phyloP scores from a whole-genome alignment of 768 basidiomycete genomes.

The Panaeolus cyanescens region DNA sequence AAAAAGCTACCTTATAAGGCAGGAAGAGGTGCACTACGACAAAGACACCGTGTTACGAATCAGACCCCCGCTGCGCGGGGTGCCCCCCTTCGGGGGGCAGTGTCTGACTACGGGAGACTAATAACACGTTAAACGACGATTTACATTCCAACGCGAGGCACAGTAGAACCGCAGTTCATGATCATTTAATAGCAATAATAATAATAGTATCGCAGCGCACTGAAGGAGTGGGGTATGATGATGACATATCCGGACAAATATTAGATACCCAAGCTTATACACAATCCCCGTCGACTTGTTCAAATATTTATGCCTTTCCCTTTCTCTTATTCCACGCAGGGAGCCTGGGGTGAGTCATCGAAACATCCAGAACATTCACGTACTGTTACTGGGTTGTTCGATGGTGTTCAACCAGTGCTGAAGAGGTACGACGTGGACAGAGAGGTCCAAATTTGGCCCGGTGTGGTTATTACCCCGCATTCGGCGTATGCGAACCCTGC shows the following conservation, averaged over 20 bases:
- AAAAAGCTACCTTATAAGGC: background rate
- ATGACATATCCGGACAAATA: background rate
- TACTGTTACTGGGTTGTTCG: background rate
- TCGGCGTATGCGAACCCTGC: too few relatives aligned
- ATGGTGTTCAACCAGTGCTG: conserved; percentile 7
- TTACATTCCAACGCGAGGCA: too few relatives aligned
- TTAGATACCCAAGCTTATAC: background rate
- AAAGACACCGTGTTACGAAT: background rate
- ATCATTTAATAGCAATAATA: too few relatives aligned
- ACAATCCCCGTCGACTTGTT: background rate
- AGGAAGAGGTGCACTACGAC: background rate
- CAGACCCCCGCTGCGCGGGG: background rate
- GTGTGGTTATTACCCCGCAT: too few relatives aligned
- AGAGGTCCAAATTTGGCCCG: too few relatives aligned
- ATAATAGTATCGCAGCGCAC: too few relatives aligned
- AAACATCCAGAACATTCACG: background rate
- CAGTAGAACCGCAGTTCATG: too few relatives aligned
- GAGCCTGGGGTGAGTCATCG: background rate
- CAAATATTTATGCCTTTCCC: background rate
- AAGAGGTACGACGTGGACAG: too few relatives aligned
- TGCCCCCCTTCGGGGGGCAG: background rate
- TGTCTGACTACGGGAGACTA: background rate
- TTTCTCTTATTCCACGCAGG: background rate
- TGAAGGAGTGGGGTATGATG: too few relatives aligned
- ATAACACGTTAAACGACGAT: too few relatives aligned